A percentile compares a stretch with the other conserved stretches of the same genome.
phyloP scores from a whole-genome alignment of 192 early-diverging fungal species.

The Pilaira anomala region DNA sequence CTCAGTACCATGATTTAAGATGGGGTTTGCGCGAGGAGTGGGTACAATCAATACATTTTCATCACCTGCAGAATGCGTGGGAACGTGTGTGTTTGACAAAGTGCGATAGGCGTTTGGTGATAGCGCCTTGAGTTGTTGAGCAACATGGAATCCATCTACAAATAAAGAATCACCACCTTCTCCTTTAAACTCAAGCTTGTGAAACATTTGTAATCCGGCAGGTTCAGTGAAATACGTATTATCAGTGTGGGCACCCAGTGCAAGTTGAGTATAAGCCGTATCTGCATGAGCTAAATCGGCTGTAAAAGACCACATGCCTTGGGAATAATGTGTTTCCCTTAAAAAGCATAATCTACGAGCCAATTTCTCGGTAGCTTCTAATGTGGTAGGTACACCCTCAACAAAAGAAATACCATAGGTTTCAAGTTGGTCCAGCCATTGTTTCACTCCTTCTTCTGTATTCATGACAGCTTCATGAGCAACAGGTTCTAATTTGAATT shows the following conservation, averaged over 20 bases:
- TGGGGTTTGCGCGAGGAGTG: conserved; percentile 52
- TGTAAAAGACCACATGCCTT: conserved; percentile 74
- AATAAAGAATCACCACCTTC: conserved; percentile 72
- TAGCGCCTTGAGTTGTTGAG: conserved; percentile 52
- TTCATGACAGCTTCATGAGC: conserved; percentile 66
- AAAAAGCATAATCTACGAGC: conserved; percentile 67
- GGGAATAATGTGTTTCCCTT: conserved; percentile 75
- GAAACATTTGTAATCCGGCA: conserved; percentile 78
- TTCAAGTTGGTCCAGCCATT: conserved; percentile 69
- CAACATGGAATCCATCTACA: conserved; percentile 78
- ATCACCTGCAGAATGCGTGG: conserved; percentile 78
- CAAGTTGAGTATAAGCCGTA: conserved; percentile 75
- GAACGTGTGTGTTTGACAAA: conserved; percentile 56
- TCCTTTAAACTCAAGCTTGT: conserved; percentile 66
- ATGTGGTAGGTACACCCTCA: conserved; percentile 60
- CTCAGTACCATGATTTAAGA: conserved; percentile 61
- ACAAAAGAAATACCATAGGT: conserved; percentile 75
- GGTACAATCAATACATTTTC: conserved; percentile 58
- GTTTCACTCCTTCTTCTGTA: conserved; percentile 59
- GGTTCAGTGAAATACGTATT: conserved; percentile 89
- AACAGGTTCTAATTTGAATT: conserved; percentile 39
- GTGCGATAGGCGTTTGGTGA: conserved; percentile 58
- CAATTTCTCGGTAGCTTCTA: conserved; percentile 62
- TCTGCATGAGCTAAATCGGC: conserved; percentile 75
- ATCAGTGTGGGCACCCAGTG: conserved; percentile 78